A percentile compares a stretch with the other conserved stretches of the same genome.
Evolutionary conservation across 2,329 filamentous ascomycete genomes (phyloP).

Genomic region (Thielaviopsis euricoi): DNA sequence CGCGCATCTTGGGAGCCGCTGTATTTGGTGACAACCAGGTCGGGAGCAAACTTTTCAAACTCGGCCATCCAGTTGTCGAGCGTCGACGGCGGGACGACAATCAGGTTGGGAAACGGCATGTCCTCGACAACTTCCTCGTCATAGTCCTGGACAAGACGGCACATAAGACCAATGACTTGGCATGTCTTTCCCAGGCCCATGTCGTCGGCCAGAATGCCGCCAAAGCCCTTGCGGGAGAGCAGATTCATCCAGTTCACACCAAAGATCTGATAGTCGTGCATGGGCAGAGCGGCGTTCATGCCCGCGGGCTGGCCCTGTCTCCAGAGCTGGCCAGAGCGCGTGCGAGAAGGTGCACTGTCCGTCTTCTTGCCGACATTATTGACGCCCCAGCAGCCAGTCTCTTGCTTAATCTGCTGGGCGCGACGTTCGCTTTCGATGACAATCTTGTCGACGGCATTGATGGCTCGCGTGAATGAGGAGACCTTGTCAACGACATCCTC

Average conservation of each 20-base stretch:
- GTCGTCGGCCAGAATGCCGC: constrained; percentile 88
- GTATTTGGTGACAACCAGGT: constrained; percentile 56
- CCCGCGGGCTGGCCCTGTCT: constrained; percentile 46
- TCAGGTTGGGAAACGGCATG: constrained; percentile 54
- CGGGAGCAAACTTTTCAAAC: constrained; percentile 72
- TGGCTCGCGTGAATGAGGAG: constrained; percentile 61
- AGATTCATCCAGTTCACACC: constrained; percentile 89
- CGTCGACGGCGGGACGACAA: constrained; percentile 85
- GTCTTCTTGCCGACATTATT: constrained; percentile 26
- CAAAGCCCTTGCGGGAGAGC: constrained; percentile 62
- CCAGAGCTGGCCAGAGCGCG: constrained; percentile 3
- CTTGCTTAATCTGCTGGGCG: constrained; percentile 37
- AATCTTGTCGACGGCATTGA: constrained; percentile 68
- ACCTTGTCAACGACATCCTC: constrained; percentile 34
- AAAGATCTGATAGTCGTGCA: constrained; percentile 90
- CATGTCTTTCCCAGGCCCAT: constrained; percentile 97
- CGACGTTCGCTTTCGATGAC: constrained; percentile 60
- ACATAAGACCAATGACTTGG: constrained; percentile 84
- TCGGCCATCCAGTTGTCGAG: constrained; percentile 92
- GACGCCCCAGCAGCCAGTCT: constrained; percentile 31
- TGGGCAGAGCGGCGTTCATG: constrained; percentile 58
- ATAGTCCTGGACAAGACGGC: constrained; percentile 58
- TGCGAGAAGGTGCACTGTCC: constrained; percentile 13
- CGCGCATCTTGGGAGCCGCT: constrained; percentile 50
- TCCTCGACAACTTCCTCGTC: constrained; percentile 17